A percentile compares a stretch with the other conserved stretches of the same genome.
Evolutionary conservation across 208 protist species (phyloP).

Genomic region (Wallacemonas sp.): DNA sequence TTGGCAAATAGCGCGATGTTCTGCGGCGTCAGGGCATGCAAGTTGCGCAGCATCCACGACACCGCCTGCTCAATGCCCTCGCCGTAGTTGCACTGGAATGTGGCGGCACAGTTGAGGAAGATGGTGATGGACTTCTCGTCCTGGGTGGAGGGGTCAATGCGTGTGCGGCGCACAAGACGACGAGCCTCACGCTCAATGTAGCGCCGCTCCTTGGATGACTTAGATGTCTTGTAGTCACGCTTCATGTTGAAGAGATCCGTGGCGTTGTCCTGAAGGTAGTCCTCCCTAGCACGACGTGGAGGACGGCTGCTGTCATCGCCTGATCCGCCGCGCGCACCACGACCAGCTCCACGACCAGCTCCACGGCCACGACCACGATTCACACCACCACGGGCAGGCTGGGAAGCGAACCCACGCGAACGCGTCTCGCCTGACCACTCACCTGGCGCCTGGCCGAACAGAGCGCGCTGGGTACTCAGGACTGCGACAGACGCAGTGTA

Average conservation of each 20-base stretch:
- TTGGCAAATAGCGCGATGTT: conserved; percentile 81
- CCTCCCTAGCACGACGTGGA: conserved; percentile 11
- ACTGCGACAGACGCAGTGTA: background rate
- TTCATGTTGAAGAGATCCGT: conserved; percentile 68
- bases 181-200: conserved; percentile 53
- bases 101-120: conserved; percentile 74
- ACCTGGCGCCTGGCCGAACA: conserved; percentile 1
- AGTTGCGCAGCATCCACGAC: conserved; percentile 67
- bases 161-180: conserved; percentile 38
- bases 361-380: background rate
- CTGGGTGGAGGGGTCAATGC: conserved; percentile 81
- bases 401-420: background rate
- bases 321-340: conserved; percentile 15
- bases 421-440: conserved; percentile 3
- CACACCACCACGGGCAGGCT: background rate
- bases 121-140: conserved; percentile 76
- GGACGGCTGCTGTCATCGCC: conserved; percentile 14
- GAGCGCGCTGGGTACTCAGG: background rate
- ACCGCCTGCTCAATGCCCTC: conserved; percentile 57
- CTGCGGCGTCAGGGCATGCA: conserved; percentile 60
- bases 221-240: conserved; percentile 53
- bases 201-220: conserved; percentile 47
- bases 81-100: conserved; percentile 35
- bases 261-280: conserved; percentile 51
- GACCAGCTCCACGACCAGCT: conserved; percentile 7